Base-by-base conservation (phyloP, 2,329 filamentous ascomycete genomes). In the Phaeophleospora eucalypticola region DNA sequence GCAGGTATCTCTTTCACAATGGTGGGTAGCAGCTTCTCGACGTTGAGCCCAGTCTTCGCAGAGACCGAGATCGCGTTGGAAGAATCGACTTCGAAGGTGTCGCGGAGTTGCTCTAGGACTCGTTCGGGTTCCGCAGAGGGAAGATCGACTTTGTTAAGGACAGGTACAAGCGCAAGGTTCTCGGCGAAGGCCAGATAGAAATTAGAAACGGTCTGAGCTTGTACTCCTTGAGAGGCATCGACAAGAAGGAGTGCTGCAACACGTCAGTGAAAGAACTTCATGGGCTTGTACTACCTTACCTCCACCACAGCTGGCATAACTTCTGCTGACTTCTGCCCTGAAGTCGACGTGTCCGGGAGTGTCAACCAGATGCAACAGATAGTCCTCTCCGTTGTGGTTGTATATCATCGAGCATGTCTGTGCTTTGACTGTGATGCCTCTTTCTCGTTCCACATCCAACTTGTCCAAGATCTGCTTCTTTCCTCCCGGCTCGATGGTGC, bases 331-430 rank as follows among this genome's bases (percentile, higher is more conserved):
- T 69, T 98, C 93, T 39, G 93, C 93, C 46, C 93, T 81, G 68
- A 98, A 98, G 71, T 98, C 93, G 48, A 98, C 93, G 71, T 98
- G 93, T 20, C 93, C 93, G 0, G 93, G 93, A 0, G 93, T 98
- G 68, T 98, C 93, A 47, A 98, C 90, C 20, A 98, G 78, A 69
- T 98, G 93, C 21, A 98, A 76, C 46, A 98, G 78, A 66, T 97
- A 97, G 68, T 98, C 93, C 24, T 86, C 74, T 14, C 87, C 90
- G 15, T 85, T 74, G 71, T 95, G 76, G 20, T 86, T 89, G 74
- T 96, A 95, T 43, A 98, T 80, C 93, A 98, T 98, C 46, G 86
- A 93, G 70, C 93, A 97, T 47, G 93, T 97, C 74, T 98, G 93
- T 45, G 93, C 93, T 74, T 98, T 98, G 67, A 98, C 93, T 0